These are phyloP conservation scores for Fusarium redolens DNA, from an alignment of 2,329 filamentous ascomycete genomes.

Conservation along the genomic window DNA sequence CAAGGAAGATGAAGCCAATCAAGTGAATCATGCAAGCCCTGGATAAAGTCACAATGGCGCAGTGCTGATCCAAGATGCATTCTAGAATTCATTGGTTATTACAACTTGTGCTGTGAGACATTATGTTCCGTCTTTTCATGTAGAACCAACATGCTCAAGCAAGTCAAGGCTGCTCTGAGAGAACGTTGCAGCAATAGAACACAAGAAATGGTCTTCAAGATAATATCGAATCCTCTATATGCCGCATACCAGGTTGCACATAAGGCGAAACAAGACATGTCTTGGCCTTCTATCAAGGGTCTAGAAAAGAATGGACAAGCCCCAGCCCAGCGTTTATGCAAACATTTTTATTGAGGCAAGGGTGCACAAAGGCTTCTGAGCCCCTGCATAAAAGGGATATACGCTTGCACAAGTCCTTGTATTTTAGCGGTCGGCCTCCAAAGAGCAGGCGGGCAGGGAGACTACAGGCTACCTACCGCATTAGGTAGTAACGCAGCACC, in stretches of 20 bases:
- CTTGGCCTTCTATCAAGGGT: constrained; percentile 7
- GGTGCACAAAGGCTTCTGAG: neutral
- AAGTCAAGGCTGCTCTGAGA: too few species aligned
- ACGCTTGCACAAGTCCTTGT: constrained; percentile 30
- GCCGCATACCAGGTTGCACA: neutral
- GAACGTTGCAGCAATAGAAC: neutral
- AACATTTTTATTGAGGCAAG: neutral
- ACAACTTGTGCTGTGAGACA: neutral
- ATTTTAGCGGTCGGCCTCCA: constrained; percentile 18
- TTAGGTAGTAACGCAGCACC: constrained; percentile 10
- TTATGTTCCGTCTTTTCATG: neutral
- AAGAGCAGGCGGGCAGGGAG: constrained; percentile 16
- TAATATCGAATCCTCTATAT: neutral
- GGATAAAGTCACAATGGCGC: neutral
- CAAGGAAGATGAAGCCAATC: constrained; percentile 27
- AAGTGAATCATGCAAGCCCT: constrained; percentile 4
- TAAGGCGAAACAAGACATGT: constrained; percentile 35
- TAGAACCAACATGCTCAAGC: neutral
- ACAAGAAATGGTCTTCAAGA: neutral
- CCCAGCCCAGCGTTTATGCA: constrained; percentile 11
- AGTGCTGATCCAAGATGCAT: constrained; percentile 4
- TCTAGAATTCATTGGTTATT: constrained; percentile 18
- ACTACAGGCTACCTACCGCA: neutral
- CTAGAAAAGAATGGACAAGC: neutral
- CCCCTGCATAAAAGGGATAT: constrained; percentile 7